A percentile compares a stretch with the other conserved stretches of the same genome.
These are phyloP conservation scores for Tuber calosporum DNA, from an alignment of 495 filamentous ascomycete species.

Conservation along the genomic window DNA sequence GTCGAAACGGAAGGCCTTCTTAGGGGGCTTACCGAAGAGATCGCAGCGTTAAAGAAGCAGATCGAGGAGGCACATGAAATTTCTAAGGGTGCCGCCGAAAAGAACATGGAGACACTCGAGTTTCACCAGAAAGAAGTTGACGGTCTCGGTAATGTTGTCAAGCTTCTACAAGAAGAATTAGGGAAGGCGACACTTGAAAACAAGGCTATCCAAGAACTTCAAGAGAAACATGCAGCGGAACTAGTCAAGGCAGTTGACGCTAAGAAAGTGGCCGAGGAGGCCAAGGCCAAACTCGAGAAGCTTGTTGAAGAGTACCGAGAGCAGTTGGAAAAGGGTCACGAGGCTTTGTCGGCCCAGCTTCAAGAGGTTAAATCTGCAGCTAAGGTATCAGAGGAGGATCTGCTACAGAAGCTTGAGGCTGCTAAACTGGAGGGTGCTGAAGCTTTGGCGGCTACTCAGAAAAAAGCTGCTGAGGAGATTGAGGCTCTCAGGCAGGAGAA, in stretches of 20 bases:
- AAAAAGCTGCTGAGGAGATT: slow-evolving; percentile 23
- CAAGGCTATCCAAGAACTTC: slow-evolving; percentile 45
- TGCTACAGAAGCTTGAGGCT: slow-evolving; percentile 21
- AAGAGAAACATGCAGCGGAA: slow-evolving; percentile 43
- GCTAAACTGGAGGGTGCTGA: slow-evolving; percentile 26
- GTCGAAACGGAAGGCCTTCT: slow-evolving; percentile 13
- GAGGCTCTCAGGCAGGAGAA: slow-evolving; percentile 21
- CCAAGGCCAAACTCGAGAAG: slow-evolving; percentile 31
- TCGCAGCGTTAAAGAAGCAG: slow-evolving; percentile 27
- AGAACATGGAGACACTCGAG: slow-evolving; percentile 44
- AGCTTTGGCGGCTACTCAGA: slow-evolving; percentile 23
- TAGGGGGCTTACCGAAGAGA: slow-evolving; percentile 22
- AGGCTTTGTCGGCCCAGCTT: slow-evolving; percentile 24
- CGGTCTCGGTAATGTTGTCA: slow-evolving; percentile 46
- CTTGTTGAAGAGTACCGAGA: slow-evolving; percentile 36
- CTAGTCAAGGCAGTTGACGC: slow-evolving; percentile 23
- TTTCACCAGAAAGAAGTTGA: slow-evolving; percentile 41
- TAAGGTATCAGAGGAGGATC: slow-evolving; percentile 27
- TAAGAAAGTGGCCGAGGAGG: slow-evolving; percentile 23
- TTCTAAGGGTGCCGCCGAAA: slow-evolving; percentile 41
- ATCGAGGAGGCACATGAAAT: slow-evolving; percentile 40
- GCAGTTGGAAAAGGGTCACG: slow-evolving; percentile 36
- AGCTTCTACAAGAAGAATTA: slow-evolving; percentile 47
- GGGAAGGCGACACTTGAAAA: slow-evolving; percentile 45
- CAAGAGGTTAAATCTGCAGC: slow-evolving; percentile 21